These are phyloP conservation scores for Colletotrichum melonis DNA, from an alignment of 2,329 filamentous ascomycete species.

Conservation along the genomic window DNA sequence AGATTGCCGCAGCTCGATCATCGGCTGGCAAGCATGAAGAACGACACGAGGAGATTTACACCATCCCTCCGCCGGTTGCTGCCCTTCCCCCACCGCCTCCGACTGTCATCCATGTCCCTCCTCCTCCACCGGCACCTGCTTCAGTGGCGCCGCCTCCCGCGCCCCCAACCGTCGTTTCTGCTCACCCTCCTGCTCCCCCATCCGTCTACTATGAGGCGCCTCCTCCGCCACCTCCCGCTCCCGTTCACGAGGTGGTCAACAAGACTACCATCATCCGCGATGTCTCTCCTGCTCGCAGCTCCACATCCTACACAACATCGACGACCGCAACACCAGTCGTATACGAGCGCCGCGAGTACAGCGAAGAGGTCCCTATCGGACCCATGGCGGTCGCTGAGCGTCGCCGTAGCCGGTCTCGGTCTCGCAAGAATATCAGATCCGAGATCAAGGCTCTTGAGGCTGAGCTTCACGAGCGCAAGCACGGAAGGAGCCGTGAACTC, in stretches of 20 bases:
- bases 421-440: constrained; percentile 72
- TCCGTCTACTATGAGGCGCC: constrained; percentile 48
- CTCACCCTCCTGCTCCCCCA: constrained; percentile 40
- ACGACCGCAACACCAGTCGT: constrained; percentile 50
- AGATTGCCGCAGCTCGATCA: constrained; percentile 58
- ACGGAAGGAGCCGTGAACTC: constrained; percentile 59
- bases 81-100: constrained; percentile 42
- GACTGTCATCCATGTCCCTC: constrained; percentile 36
- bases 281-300: constrained; percentile 56
- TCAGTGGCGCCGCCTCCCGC: constrained; percentile 46
- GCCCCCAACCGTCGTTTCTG: constrained; percentile 42
- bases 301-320: constrained; percentile 46
- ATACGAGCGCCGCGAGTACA: constrained; percentile 51
- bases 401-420: constrained; percentile 55
- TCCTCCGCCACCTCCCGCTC: constrained; percentile 43
- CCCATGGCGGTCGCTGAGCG: constrained; percentile 54
- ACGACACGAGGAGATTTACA: constrained; percentile 56
- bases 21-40: constrained; percentile 62
- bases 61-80: constrained; percentile 41
- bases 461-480: constrained; percentile 57
- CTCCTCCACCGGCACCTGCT: constrained; percentile 15
- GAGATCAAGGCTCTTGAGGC: constrained; percentile 80
- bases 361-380: constrained; percentile 48
- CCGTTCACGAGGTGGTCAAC: constrained; percentile 54
- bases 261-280: constrained; percentile 62